Evolutionary conservation across 208 protist genomes (phyloP), one percentile per base, ranked within the genome.

Genomic region (Trypanosoma melophagium): DNA sequence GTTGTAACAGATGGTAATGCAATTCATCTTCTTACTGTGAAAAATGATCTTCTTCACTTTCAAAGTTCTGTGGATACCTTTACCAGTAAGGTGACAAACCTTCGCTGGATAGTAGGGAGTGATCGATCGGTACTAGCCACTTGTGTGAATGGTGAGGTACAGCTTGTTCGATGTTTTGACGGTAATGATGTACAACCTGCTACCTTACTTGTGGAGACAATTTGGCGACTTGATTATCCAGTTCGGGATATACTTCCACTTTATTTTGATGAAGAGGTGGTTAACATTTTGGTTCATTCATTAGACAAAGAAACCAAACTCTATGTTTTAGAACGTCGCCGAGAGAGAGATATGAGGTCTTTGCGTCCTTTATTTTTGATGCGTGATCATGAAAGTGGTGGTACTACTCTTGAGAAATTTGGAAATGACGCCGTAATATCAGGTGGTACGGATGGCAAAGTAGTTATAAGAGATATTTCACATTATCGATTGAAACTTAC

Each of bases 161-260:
- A 84, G 16, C 61, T 90, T 1, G 51, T 92, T 24, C 67, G 56
- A 14, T 76, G 62, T 42, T 75, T 83, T 56, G 69, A 70, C 0
- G 58, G 56, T 14, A 60, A 56, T 24, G 69, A 77, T 22, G 60
- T 60, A 0, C 57, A 58, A 16, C 22, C 71, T 7, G 62, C 68
- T 42, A 76, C 81, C 35, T 25, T 59, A n/a, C n/a, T 90, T 16
- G 44, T 91, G 19, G 73, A 79, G 38, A 77, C 65, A 28, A 77
- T 66, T 59, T 96, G 91, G 89, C 72, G 88, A 2, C 77, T 93
- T 21, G 91, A 96, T 64, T 90, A 93, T 40, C 91, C 91, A 28
- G 58, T 89, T 45, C 62, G 63, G 7, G 79, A 84, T 28, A 63
- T 89, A 60, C 60, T 86, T 10, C 63, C 85, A 42, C 83, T 83